Evolutionary conservation across 1,284 basidiomycete species (phyloP), one percentile per base, ranked within the genome.

Genomic region (Grifola frondosa): DNA sequence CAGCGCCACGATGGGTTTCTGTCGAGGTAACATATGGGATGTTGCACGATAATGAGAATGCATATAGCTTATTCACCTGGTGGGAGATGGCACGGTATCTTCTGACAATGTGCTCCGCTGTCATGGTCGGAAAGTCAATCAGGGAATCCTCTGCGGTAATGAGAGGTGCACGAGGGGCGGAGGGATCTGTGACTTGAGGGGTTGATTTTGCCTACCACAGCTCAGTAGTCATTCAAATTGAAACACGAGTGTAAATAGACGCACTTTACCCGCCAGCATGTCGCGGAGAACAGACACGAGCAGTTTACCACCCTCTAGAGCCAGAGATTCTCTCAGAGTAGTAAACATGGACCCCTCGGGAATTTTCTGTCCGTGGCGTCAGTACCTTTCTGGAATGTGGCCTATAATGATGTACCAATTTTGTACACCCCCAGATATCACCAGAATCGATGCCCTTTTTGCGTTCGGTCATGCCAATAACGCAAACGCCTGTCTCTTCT

Each of bases 81-180:
- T 92, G 88, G 10, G 74, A 73, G 30, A 93, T 78, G 0, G 80
- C 91, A n/a, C 82, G 73, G 57, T 85, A 74, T 6, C 80, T 67
- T 25, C 78, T 66, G 1, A 75, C 67, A 13, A 92, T 73, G n/a
- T 68, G 62, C 6, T 64, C 57, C 0, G 87, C 84, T 2, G 77
- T 71, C 69, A 81, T 78, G 2, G 59, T 64, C 0, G 48, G 35
- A 61, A 89, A 93, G 50, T 84, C 62, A 24, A 91, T 61, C 0
- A 65, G 56, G 0, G 84, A 74, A 38, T 81, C 77, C 8, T 67
- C 60, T 11, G 73, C 65, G 1, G 68, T 73, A 50, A 93, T 86
- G 43, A 80, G 71, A 0, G 82, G 79, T 2, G 90, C 91, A 42
- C 70, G 69, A 0, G 74, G 71, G 4, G 71, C 70, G 1, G 61